Conservation (phyloP, 768 basidiomycete species). For the Rhodotorula sphaerocarpa region DNA sequence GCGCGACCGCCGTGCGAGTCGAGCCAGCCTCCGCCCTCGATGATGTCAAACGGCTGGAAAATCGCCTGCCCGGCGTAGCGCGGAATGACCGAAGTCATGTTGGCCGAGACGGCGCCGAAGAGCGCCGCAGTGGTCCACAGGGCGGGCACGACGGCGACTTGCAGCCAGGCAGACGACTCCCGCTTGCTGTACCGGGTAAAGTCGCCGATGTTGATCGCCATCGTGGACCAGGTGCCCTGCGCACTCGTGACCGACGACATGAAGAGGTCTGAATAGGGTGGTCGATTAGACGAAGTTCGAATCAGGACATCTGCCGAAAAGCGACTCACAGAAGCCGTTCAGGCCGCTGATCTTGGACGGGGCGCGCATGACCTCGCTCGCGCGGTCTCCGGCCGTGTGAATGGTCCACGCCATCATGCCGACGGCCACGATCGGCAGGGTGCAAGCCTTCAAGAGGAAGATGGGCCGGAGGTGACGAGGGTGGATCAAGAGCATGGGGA, state of each 20-base stretch:
- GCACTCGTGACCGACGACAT: too few species aligned
- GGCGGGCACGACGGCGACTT: slow-evolving; percentile 36
- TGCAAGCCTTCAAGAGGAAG: slow-evolving; percentile 32
- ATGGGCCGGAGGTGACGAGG: slow-evolving; percentile 27
- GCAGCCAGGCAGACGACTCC: slow-evolving; percentile 5
- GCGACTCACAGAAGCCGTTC: slow-evolving; percentile 6
- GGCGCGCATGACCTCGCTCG: slow-evolving; percentile 10
- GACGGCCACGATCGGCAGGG: slow-evolving; percentile 25
- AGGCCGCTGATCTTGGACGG: slow-evolving; percentile 8
- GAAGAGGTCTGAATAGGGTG: too few species aligned
- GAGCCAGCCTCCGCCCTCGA: slow-evolving; percentile 24
- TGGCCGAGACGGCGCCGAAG: slow-evolving; percentile 35
- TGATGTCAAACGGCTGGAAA: slow-evolving; percentile 32
- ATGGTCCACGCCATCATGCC: slow-evolving; percentile 30
- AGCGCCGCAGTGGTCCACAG: slow-evolving; percentile 31
- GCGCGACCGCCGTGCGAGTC: slow-evolving; percentile 17
- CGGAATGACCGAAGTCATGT: slow-evolving; percentile 32
- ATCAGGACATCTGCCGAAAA: too few species aligned
- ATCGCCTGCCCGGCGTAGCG: slow-evolving; percentile 11
- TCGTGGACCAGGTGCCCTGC: neutral
- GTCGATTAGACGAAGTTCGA: too few species aligned
- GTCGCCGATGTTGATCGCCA: slow-evolving; percentile 27
- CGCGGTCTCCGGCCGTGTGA: slow-evolving; percentile 22
- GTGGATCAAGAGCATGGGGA: slow-evolving; percentile 27
- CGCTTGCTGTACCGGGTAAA: slow-evolving; percentile 18